phyloP scores from a whole-genome alignment of 2,329 filamentous ascomycete species.

The Chaetomium sp. region DNA sequence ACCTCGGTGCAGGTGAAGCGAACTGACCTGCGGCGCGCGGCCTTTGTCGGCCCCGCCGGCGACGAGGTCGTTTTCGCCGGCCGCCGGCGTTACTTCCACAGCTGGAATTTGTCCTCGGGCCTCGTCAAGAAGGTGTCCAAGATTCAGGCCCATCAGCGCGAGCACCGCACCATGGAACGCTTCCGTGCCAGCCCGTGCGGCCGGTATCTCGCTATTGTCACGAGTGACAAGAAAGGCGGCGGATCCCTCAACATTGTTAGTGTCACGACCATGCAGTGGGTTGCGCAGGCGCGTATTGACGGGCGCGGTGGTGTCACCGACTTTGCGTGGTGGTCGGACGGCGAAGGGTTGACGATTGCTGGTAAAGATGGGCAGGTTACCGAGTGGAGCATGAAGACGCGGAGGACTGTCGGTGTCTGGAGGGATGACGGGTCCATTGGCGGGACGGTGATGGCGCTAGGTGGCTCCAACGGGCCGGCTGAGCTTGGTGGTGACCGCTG shows the following conservation, averaged over 20 bases:
- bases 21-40: constrained; percentile 76
- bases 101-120: constrained; percentile 82
- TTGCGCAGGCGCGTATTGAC: constrained; percentile 74
- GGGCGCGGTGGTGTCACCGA: constrained; percentile 78
- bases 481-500: constrained; percentile 74
- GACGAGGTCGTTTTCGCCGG: constrained; percentile 83
- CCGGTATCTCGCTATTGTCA: constrained; percentile 75
- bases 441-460: constrained; percentile 74
- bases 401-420: constrained; percentile 74
- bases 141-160: constrained; percentile 66
- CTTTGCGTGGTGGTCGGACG: constrained; percentile 87
- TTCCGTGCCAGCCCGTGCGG: constrained; percentile 87
- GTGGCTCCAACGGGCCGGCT: constrained; percentile 57
- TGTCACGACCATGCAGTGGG: constrained; percentile 77
- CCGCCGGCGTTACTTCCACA: constrained; percentile 84
- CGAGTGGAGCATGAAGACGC: constrained; percentile 70
- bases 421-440: constrained; percentile 83
- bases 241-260: constrained; percentile 83
- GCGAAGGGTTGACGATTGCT: constrained; percentile 72
- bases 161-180: constrained; percentile 84
- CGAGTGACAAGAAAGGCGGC: constrained; percentile 74
- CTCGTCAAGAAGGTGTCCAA: constrained; percentile 74
- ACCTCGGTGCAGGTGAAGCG: constrained; percentile 82
- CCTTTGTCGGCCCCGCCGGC: constrained; percentile 67
- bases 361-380: constrained; percentile 85